Conservation (phyloP, 441 rosid species). For the Manihot esculenta region DNA sequence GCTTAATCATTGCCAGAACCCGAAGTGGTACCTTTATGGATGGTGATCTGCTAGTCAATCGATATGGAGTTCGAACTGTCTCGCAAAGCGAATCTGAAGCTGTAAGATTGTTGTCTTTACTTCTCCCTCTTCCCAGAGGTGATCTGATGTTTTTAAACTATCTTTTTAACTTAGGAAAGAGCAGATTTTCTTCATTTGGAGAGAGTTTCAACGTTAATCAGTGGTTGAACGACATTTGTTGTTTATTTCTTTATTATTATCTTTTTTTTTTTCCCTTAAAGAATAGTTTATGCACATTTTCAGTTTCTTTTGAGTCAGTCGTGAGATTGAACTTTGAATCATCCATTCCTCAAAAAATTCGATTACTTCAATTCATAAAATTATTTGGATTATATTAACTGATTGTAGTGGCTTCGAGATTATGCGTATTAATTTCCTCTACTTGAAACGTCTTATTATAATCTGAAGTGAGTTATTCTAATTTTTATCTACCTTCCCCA, state of each 20-base stretch:
- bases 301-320: neutral
- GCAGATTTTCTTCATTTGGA: neutral
- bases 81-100: conserved; percentile 53
- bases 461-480: too few species aligned
- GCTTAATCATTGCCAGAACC: conserved; percentile 42
- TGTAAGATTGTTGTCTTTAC: conserved; percentile 33
- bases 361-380: neutral
- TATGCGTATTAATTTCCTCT: neutral
- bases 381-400: neutral
- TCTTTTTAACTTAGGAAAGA: neutral
- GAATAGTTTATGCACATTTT: too few species aligned
- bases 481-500: too few species aligned
- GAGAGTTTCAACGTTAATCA: neutral
- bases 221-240: neutral
- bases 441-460: neutral
- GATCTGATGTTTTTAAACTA: neutral
- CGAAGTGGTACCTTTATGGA: conserved; percentile 85
- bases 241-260: neutral
- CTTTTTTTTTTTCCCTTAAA: neutral
- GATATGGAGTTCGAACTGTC: conserved; percentile 83
- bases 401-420: neutral
- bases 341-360: neutral
- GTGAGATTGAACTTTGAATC: neutral
- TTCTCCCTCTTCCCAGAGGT: neutral
- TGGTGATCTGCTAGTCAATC: conserved; percentile 92